Percentiles rank a stretch among this genome's conserved stretches.
These are phyloP conservation scores for Pleurotus tuber-regium DNA, from an alignment of 768 basidiomycete genomes.

Conservation along the genomic window DNA sequence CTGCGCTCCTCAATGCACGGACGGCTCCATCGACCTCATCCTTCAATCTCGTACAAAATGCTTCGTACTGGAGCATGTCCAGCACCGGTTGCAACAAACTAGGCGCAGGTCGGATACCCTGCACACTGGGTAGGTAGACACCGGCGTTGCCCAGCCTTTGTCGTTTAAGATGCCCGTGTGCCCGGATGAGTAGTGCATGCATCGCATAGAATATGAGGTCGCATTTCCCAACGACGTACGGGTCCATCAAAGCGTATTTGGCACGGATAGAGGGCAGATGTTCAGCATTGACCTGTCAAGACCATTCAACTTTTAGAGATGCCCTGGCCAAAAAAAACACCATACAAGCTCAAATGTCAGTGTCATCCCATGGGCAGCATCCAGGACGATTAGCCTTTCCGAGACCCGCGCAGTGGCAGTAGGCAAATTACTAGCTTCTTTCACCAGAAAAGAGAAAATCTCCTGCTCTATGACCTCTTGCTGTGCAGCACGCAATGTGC, in stretches of 20 bases:
- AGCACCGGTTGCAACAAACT: conserved; percentile 71
- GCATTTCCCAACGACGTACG: conserved; percentile 37
- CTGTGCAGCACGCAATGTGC: conserved; percentile 56
- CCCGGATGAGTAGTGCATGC: conserved; percentile 60
- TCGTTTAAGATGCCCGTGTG: conserved; percentile 49
- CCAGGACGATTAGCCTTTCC: conserved; percentile 73
- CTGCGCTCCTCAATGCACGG: conserved; percentile 45
- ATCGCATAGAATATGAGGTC: conserved; percentile 68
- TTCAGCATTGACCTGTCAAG: background rate
- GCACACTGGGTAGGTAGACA: conserved; percentile 17
- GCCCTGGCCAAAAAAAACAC: conserved; percentile 16
- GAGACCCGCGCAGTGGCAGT: conserved; percentile 77
- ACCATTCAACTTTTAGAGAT: no score
- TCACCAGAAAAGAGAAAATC: conserved; percentile 70
- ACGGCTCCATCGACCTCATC: conserved; percentile 53
- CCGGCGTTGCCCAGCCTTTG: conserved; percentile 33
- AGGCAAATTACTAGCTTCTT: conserved; percentile 73
- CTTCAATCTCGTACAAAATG: conserved; percentile 65
- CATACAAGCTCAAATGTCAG: conserved; percentile 73
- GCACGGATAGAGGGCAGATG: background rate
- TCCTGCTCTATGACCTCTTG: conserved; percentile 78
- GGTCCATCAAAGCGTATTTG: background rate
- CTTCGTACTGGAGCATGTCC: conserved; percentile 76
- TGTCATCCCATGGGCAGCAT: conserved; percentile 69
- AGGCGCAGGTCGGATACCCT: conserved; percentile 27